Evolutionary conservation across 2,329 filamentous ascomycete species (phyloP), one percentile per base, ranked within the genome.

Genomic region (Cordyceps cateniannulata): DNA sequence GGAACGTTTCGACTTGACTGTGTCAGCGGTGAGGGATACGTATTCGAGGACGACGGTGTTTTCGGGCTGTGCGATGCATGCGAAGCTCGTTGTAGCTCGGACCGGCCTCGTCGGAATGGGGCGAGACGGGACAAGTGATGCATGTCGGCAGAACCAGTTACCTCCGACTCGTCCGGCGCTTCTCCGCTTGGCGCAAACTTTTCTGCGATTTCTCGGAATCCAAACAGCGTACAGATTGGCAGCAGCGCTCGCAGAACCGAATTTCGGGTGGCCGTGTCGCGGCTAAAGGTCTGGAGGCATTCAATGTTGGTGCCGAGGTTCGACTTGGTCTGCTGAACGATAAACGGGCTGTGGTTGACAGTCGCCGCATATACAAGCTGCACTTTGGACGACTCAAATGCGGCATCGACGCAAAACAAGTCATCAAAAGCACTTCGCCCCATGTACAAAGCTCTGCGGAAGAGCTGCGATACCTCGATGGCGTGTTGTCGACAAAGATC

Each of bases 281-380:
- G 55, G 32, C 63, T 54, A 25, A 67, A 63, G 2, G 52, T 27
- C 20, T 64, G 24, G 8, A 66, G 62, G 32, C 64, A 65, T 48
- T 62, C 58, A 24, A 69, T 54, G 24, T 66, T 65, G n/a, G 57
- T 62, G 10, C 62, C 53, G 9, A 69, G 61, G 56, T 69, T 67
- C 18, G 66, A 64, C 35, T 61, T 61, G 3, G 66, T 65, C 9
- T 57, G 57, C 29, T 63, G 54, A 18, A 65, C 55, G 44, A 64
- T 62, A n/a, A 63, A 60, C 5, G 63, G 63, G 32, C 58, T 62
- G 27, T 63, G 63, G 16, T 64, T 64, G 3, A 65, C 65, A 25
- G 67, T 68, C 3, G 68, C 65, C 5, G 66, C 61, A 47, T 68
- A 66, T 8, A 70, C 63, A 29, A 69, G 65, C 24, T 69, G 68